A percentile compares a stretch with the other conserved stretches of the same genome.
phyloP scores from a whole-genome alignment of 208 protist genomes.

The Crithidia expoeki region DNA sequence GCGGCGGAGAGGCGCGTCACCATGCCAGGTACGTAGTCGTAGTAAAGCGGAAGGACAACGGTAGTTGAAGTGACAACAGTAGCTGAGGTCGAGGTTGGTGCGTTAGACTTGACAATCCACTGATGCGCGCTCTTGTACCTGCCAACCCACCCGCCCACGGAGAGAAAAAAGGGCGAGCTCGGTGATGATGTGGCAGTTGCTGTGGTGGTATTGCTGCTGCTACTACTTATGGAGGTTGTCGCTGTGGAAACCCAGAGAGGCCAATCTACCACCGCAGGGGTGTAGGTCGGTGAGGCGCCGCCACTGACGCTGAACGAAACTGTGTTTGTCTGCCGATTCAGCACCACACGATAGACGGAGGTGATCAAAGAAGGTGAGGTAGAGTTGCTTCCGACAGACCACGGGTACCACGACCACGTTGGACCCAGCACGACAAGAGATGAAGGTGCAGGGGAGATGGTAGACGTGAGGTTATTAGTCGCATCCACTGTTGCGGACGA shows the following conservation, averaged over 20 bases:
- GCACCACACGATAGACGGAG: conserved; percentile 21
- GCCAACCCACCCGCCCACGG: conserved; percentile 26
- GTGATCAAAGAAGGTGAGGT: not conserved
- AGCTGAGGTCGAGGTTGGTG: not conserved
- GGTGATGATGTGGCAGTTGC: not conserved
- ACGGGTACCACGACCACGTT: conserved; percentile 21
- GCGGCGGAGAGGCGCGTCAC: conserved; percentile 17
- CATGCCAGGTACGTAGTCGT: conserved; percentile 36
- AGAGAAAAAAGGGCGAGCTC: not conserved
- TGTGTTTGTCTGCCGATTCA: conserved; percentile 23
- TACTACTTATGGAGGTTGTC: not conserved
- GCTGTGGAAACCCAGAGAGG: conserved; percentile 13
- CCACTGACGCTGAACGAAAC: conserved; percentile 23
- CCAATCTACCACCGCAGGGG: conserved; percentile 27
- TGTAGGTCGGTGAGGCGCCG: not conserved
- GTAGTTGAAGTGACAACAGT: not conserved
- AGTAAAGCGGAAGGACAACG: conserved; percentile 16
- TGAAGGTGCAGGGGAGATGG: conserved; percentile 17
- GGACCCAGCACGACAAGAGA: conserved; percentile 19
- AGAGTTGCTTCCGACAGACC: not conserved
- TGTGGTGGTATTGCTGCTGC: not conserved
- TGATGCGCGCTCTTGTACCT: conserved; percentile 12
- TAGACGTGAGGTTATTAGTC: not conserved
- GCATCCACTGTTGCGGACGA: not conserved
- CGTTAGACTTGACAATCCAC: conserved; percentile 10